Base-by-base conservation (phyloP, 2,329 filamentous ascomycete genomes). In the Pezicula rhizophila region DNA sequence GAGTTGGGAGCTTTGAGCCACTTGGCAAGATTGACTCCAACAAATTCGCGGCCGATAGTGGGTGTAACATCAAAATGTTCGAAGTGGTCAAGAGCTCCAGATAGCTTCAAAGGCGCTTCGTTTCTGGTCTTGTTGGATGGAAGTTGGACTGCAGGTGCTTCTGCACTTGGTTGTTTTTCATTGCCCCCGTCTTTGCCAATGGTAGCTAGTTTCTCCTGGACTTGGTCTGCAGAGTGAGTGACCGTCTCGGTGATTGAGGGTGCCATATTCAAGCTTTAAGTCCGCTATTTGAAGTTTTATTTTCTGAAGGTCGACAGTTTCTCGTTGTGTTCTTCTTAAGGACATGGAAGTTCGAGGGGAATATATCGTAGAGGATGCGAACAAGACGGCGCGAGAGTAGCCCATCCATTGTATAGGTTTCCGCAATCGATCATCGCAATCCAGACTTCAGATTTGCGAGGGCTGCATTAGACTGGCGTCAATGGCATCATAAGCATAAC, bases 1-100 rank as follows among this genome's bases (percentile, higher is more conserved):
- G 69, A 63, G 50, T 77, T 71, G 0, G 69, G 61, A 17, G 72
- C 71, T 45, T 71, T 65, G 10, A 79, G 61, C 33, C 72, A 70
- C 33, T 78, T 72, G 7, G 67, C 65, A 4, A 76, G 66, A 49
- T 73, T 68, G 15, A 70, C 58, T 2, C 49, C 54, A 2, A 66
- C 55, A 49, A 72, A 75, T 52, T 76, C 73, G 11, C 68, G 66
- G 3, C 72, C 73, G 43, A 75, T 74, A 28, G 68, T 61, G 4
- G 72, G 72, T 2, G 72, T 75, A 4, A 70, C 61, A 42, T 74
- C 72, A 31, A 64, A 63, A 28, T 48, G 54, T 48, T 63, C 52
- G 20, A 61, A 63, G 14, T 54, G 38, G 23, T 64, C 57, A 1
- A 64, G 49, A 33, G 53, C 55, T 25, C 62, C 62, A 25, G 51